These are phyloP conservation scores for Rhodotorula kratochvilovae DNA, from an alignment of 768 basidiomycete genomes.

Conservation along the genomic window DNA sequence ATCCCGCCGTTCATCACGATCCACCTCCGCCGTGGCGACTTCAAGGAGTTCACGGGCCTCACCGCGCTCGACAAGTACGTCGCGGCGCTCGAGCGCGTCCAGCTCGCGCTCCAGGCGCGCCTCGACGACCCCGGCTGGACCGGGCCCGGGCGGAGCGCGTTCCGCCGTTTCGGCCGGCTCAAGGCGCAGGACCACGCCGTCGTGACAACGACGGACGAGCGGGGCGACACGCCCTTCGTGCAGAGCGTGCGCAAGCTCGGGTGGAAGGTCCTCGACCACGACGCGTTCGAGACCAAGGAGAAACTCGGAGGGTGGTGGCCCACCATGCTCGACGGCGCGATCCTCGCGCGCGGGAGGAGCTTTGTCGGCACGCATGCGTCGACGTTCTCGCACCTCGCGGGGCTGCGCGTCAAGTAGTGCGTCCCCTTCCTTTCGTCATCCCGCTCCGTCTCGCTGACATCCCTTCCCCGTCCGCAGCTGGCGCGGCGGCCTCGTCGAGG, in stretches of 20 bases:
- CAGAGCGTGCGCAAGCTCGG: slow-evolving; percentile 15
- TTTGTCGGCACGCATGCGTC: slow-evolving; percentile 35
- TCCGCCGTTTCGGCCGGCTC: background rate
- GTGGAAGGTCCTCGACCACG: slow-evolving; percentile 38
- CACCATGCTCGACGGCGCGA: slow-evolving; percentile 30
- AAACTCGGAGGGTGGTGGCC: slow-evolving; percentile 21
- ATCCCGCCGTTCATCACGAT: slow-evolving; percentile 38
- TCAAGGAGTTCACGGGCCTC: slow-evolving; percentile 35
- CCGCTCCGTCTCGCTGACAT: background rate
- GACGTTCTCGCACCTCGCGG: slow-evolving; percentile 26
- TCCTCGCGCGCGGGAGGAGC: slow-evolving; percentile 18
- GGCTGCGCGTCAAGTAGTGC: slow-evolving; percentile 31
- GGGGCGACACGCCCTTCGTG: slow-evolving; percentile 13
- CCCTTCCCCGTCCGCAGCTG: slow-evolving; percentile 6
- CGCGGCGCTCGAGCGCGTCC: slow-evolving; percentile 17
- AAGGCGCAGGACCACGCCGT: slow-evolving; percentile 20
- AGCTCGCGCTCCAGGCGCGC: slow-evolving; percentile 1
- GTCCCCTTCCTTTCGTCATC: background rate
- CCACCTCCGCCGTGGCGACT: slow-evolving; percentile 37
- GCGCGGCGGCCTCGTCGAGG: slow-evolving; percentile 29
- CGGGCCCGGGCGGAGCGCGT: slow-evolving; percentile 2
- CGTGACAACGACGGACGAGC: slow-evolving; percentile 37
- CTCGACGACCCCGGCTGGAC: slow-evolving; percentile 16
- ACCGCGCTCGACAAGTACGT: slow-evolving; percentile 31
- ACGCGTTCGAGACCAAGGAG: slow-evolving; percentile 20